phyloP scores from a whole-genome alignment of 2,329 filamentous ascomycete genomes.

The Trichothecium roseum region DNA sequence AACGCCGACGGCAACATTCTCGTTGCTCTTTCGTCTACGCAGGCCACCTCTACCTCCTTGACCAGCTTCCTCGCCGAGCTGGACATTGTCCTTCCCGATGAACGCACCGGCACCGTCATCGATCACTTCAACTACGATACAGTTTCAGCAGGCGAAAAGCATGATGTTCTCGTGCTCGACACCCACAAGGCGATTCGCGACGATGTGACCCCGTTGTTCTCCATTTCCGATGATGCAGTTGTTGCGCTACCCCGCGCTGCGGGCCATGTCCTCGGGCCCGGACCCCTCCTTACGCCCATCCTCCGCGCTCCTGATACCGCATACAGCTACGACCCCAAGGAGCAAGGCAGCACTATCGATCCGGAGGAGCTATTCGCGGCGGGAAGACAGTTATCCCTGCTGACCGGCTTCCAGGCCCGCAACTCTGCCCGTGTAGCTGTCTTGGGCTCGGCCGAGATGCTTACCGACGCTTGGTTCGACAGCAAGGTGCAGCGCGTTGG shows the following conservation, averaged over 20 bases:
- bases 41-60: conserved; percentile 60
- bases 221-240: conserved; percentile 33
- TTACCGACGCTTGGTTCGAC: conserved; percentile 83
- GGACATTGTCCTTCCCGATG: conserved; percentile 77
- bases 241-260: conserved; percentile 75
- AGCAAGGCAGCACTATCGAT: conserved; percentile 55
- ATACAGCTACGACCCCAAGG: conserved; percentile 91
- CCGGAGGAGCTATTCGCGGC: conserved; percentile 74
- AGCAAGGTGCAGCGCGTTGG: conserved; percentile 59
- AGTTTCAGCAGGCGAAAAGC: conserved; percentile 64
- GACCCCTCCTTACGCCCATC: conserved; percentile 69
- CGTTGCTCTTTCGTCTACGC: conserved; percentile 66
- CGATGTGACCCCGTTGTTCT: conserved; percentile 70
- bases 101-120: conserved; percentile 76
- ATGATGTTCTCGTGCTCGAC: conserved; percentile 78
- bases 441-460: conserved; percentile 74
- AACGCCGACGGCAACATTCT: conserved; percentile 88
- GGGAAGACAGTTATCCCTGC: conserved; percentile 71
- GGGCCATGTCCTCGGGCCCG: conserved; percentile 71
- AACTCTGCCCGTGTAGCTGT: conserved; percentile 88
- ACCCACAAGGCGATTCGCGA: conserved; percentile 53
- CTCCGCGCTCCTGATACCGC: conserved; percentile 74
- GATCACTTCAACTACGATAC: conserved; percentile 95
- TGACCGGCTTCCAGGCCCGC: conserved; percentile 81
- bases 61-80: conserved; percentile 75